phyloP scores from a whole-genome alignment of 2,329 filamentous ascomycete species.

The Onygenales sp. region DNA sequence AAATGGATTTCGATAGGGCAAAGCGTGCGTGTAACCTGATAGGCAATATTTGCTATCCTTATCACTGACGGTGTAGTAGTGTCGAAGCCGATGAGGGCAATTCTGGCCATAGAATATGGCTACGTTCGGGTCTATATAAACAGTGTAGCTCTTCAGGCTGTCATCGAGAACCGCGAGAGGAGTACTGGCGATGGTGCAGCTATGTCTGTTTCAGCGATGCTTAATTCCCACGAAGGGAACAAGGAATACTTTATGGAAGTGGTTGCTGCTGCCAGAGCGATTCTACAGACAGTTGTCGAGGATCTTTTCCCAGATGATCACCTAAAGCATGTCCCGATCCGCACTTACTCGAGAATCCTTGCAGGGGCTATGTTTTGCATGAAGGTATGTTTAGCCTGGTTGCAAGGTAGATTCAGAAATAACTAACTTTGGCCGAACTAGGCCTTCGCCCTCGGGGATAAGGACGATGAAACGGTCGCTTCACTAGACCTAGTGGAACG shows the following conservation, averaged over 20 bases:
- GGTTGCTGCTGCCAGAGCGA: slow-evolving; percentile 43
- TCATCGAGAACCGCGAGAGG: slow-evolving; percentile 34
- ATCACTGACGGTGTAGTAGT: slow-evolving; percentile 39
- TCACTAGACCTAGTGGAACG: slow-evolving; percentile 42
- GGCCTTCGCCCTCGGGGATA: slow-evolving; percentile 48
- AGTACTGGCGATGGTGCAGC: slow-evolving; percentile 5
- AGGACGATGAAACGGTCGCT: slow-evolving; percentile 43
- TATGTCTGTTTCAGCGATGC: slow-evolving; percentile 11
- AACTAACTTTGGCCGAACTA: slow-evolving; percentile 11
- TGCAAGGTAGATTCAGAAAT: not conserved
- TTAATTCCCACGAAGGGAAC: slow-evolving; percentile 30
- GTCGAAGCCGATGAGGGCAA: slow-evolving; percentile 40
- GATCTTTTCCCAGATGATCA: slow-evolving; percentile 42
- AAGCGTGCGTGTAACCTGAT: slow-evolving; percentile 22
- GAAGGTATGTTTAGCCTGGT: slow-evolving; percentile 28
- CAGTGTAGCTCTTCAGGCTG: slow-evolving; percentile 46
- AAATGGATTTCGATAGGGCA: slow-evolving; percentile 36
- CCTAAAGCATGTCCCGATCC: slow-evolving; percentile 46
- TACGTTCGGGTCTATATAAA: slow-evolving; percentile 36
- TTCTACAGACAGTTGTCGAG: slow-evolving; percentile 43
- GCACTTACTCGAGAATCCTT: slow-evolving; percentile 49
- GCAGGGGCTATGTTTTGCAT: slow-evolving; percentile 48
- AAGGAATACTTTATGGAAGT: slow-evolving; percentile 46
- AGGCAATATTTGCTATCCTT: not conserved
- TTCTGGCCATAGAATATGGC: slow-evolving; percentile 45